Evolutionary conservation across 2,329 filamentous ascomycete species (phyloP), one percentile per base, ranked within the genome.

Genomic region (Hymenoscyphus albidus): DNA sequence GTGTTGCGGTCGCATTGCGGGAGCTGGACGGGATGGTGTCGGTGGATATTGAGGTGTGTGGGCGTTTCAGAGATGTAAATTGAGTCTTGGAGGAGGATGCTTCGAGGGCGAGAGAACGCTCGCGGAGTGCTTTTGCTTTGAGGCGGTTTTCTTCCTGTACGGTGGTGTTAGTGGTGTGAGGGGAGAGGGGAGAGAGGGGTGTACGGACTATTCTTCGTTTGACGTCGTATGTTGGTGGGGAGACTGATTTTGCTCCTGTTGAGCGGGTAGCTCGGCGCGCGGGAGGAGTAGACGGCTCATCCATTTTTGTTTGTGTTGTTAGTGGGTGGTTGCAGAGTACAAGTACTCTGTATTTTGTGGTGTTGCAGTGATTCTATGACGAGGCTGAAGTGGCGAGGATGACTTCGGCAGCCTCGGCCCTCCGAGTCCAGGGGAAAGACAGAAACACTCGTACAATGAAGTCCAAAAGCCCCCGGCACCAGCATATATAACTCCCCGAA

Each of bases 121-220:
- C 86, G 64, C 91, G 89, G 18, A 93, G 81, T 2, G 93, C 93
- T 82, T 97, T 98, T 63, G 95, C 92, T 78, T 88, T 91, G 38
- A 97, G 84, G 22, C 94, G 87, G 71, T 88, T 93, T 76, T 94
- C 88, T 85, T 97, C 94, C 91, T 95, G 32, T 13, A 65, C 14
- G 9, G 5, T 16, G 9, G 5, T 59, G 62, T 68, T 48, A 69
- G 22, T 35, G 59, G 12, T 5, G 13, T 35, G 32, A 31, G 31
- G 27, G 18, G 59, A 35, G 32, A 31, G 31, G 27, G 18, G 59
- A 35, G 16, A 42, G 51, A 58, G 31, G 58, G 44, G 14, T 14
- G 12, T 5, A 72, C 82, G 72, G 73, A 86, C 85, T 64, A 86
- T 85, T 70, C 83, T 80, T 67, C 82, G 79, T 18, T 80, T 82